Evolutionary conservation across 2,329 filamentous ascomycete species (phyloP), one percentile per base, ranked within the genome.

Genomic region (Lachnellula subtilissima): DNA sequence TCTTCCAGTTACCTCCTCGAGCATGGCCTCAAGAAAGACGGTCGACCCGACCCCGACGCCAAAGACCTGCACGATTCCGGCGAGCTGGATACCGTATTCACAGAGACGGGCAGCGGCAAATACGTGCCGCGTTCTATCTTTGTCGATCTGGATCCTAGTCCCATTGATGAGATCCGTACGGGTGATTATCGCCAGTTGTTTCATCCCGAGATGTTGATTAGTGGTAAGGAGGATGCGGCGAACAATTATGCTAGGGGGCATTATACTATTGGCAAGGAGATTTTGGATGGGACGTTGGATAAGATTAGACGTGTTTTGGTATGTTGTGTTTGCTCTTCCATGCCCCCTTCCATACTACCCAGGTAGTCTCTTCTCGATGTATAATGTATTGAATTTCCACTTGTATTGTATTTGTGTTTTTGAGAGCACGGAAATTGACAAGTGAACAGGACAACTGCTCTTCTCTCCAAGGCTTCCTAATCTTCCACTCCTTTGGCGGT

Each of bases 231-330:
- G 70, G 84, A 87, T 74, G 84, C 84, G 57, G 83, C 84, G 65
- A 87, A 86, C 71, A 86, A 86, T 73, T 87, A 87, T 74, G 84
- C 84, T 61, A 80, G 84, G 73, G 84, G 84, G 59, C 84, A 87
- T 73, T 87, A 87, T 71, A 87, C 84, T 46, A 80, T 86, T 66
- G 84, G 84, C 67, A 87, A 86, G 74, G 84, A 86, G 69, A 76
- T 86, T 64, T 78, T 84, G 57, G 83, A 86, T 66, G 77, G 74
- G 54, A 83, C 86, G 55, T 77, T 85, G 67, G 83, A 86, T 65
- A 82, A 81, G 65, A 79, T 87, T 65, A 82, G 83, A 64, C 81
- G 82, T 64, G 80, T 87, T 64, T 79, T 70, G 82, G 82, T 85
- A 73, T 74, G 63, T 58, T 54, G 12, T 36, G 22, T 36, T 12